Conservation (phyloP, 2,329 filamentous ascomycete genomes). For the Plectosphaerella sp. region DNA sequence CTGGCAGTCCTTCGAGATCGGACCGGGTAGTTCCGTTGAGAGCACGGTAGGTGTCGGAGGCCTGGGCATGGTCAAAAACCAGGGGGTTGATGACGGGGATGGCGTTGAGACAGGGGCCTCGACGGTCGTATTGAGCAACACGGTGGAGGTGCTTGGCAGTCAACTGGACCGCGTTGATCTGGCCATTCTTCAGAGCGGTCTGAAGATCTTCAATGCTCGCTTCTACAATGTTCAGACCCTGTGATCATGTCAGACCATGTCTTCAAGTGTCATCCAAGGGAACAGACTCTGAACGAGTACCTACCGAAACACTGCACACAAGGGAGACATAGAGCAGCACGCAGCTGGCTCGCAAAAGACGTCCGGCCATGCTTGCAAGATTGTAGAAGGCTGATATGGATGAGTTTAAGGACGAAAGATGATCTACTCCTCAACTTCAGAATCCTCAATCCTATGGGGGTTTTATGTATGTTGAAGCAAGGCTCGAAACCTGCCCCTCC, state of each 20-base stretch:
- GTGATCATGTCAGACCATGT: not conserved
- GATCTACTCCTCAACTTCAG: too few relatives aligned
- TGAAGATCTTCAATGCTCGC: slow-evolving; percentile 18
- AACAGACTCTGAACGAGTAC: too few relatives aligned
- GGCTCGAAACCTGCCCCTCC: too few relatives aligned
- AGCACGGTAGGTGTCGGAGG: slow-evolving; percentile 21
- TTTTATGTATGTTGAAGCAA: too few relatives aligned
- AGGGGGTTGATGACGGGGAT: slow-evolving; percentile 17
- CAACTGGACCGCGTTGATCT: slow-evolving; percentile 20
- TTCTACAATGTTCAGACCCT: slow-evolving; percentile 17
- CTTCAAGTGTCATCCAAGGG: too few relatives aligned
- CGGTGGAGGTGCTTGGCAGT: slow-evolving; percentile 19
- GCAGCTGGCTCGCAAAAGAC: too few relatives aligned
- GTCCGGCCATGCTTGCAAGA: too few relatives aligned
- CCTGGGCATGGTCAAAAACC: slow-evolving; percentile 19
- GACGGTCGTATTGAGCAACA: slow-evolving; percentile 19
- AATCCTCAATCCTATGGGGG: too few relatives aligned
- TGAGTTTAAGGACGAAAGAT: too few relatives aligned
- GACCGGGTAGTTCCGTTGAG: slow-evolving; percentile 4
- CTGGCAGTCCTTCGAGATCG: slow-evolving; percentile 45
- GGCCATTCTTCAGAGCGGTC: slow-evolving; percentile 9
- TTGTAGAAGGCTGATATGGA: too few relatives aligned
- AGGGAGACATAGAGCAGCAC: too few relatives aligned
- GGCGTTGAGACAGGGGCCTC: slow-evolving; percentile 18
- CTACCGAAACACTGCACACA: too few relatives aligned